Percentiles rank a stretch among this genome's conserved stretches.
Evolutionary conservation across 2,329 filamentous ascomycete species (phyloP).

Genomic region (Fusarium sulawesiense): DNA sequence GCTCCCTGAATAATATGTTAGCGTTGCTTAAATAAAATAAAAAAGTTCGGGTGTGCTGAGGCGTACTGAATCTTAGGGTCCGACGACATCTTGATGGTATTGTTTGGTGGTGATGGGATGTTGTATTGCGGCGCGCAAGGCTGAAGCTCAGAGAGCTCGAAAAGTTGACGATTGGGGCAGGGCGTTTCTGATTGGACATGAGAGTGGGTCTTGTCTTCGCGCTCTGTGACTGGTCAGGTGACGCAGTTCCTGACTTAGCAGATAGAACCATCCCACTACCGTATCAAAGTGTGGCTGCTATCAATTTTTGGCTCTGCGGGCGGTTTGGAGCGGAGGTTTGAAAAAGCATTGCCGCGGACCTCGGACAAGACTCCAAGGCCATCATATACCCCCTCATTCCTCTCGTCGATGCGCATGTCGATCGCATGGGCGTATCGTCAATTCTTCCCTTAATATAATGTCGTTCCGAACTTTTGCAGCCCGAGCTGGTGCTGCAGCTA

Average conservation of each 20-base stretch:
- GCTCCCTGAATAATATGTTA: constrained; percentile 70
- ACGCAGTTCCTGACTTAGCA: constrained; percentile 15
- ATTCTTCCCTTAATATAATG: constrained; percentile 59
- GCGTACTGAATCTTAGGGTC: constrained; percentile 79
- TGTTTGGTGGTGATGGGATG: constrained; percentile 31
- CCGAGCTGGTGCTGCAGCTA: constrained; percentile 65
- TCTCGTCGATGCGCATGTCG: constrained; percentile 51
- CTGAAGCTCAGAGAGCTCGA: constrained; percentile 50
- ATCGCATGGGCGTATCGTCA: constrained; percentile 52
- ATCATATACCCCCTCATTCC: constrained; percentile 35
- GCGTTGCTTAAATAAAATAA: constrained; percentile 5
- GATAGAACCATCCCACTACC: constrained; percentile 7
- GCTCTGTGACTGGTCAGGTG: constrained; percentile 38
- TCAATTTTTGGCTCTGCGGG: constrained; percentile 44
- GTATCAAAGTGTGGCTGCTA: constrained; percentile 38
- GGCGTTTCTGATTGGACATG: constrained; percentile 45
- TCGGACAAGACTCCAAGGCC: constrained; percentile 34
- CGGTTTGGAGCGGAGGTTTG: constrained; percentile 43
- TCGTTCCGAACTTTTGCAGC: constrained; percentile 65
- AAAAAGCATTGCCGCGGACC: constrained; percentile 51
- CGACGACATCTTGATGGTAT: constrained; percentile 64
- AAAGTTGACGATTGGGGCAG: constrained; percentile 45
- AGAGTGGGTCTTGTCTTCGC: neutral
- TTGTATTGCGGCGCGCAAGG: constrained; percentile 48
- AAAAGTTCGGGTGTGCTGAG: neutral